Base-by-base conservation (phyloP, 805 yeast species). In the Candida multigemmis region DNA sequence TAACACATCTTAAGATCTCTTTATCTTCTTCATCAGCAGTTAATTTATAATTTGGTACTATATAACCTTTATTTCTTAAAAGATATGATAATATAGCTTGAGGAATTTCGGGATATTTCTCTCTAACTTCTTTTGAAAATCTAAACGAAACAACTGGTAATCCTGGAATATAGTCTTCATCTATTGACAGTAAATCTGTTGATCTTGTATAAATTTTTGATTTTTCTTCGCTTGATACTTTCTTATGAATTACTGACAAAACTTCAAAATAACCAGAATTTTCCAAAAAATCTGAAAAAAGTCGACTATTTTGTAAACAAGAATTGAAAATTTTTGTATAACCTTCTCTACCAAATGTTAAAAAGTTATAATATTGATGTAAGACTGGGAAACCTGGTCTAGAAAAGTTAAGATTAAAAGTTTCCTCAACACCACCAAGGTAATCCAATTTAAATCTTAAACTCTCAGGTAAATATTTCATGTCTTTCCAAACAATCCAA, bases 361-460 rank as follows among this genome's bases (percentile, higher is more conserved):
- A 56, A 41, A 86, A 75, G 51, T 81, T 80, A 65, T 60, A 85
- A 63, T 86, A 87, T 56, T 86, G 96, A 46, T 79, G 85, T 35
- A 86, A 65, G 17, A 87, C 87, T 33, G 87, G 94, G 70, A 74
- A 82, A 1, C 96, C 96, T 6, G 96, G 91, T 49, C 96, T 74
- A 6, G 94, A 82, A 55, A 86, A 86, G 59, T 86, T 86, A 50
- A 86, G 67, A 20, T 77, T 83, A 60, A 74, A 87, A 14, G 91
- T 78, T 52, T 80, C 89, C 53, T 86, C 96, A 5, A 77, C 67
- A 13, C 94, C 93, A 18, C 96, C 96, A 21, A 86, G 64, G 52
- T 86, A 86, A 48, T 77, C 76, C 45, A 86, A 65, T 38, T 80
- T 77, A 57, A 86, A 86, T 42, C 78, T 69, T 36, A 86, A 64